Conservation (phyloP, 2,329 filamentous ascomycete genomes). For the Aspergillus japonicus region DNA sequence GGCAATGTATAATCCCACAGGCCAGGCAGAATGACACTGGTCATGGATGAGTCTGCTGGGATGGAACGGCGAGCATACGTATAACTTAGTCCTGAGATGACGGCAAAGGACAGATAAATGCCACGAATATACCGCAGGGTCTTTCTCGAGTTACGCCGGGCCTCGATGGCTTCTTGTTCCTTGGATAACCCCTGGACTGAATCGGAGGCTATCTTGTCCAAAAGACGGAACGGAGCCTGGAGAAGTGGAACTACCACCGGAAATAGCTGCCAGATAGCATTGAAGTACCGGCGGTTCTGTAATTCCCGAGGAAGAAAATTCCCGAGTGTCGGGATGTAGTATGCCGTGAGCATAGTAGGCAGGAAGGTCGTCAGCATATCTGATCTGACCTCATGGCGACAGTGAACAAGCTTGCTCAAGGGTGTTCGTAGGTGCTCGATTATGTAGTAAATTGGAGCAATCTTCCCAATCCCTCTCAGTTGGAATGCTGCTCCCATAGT, state of each 20-base stretch:
- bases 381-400: background rate
- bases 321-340: conserved; percentile 6
- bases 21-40: background rate
- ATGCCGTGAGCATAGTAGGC: background rate
- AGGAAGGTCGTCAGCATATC: background rate
- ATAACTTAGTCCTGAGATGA: conserved; percentile 5
- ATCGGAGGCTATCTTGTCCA: background rate
- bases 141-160: background rate
- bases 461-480: conserved; percentile 5
- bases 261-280: conserved; percentile 10
- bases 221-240: background rate
- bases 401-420: background rate
- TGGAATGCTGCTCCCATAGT: background rate
- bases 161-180: too few species aligned
- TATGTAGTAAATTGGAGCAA: conserved; percentile 8
- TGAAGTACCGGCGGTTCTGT: background rate
- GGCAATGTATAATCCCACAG: background rate
- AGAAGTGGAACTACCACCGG: conserved; percentile 6
- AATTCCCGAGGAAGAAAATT: conserved; percentile 2
- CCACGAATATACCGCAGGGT: background rate
- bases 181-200: background rate
- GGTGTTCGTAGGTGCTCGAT: conserved; percentile 6
- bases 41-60: background rate
- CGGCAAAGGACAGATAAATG: conserved; percentile 1
- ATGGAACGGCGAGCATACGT: background rate